Conservation (phyloP, 441 rosid species). For the Adansonia gregorii region DNA sequence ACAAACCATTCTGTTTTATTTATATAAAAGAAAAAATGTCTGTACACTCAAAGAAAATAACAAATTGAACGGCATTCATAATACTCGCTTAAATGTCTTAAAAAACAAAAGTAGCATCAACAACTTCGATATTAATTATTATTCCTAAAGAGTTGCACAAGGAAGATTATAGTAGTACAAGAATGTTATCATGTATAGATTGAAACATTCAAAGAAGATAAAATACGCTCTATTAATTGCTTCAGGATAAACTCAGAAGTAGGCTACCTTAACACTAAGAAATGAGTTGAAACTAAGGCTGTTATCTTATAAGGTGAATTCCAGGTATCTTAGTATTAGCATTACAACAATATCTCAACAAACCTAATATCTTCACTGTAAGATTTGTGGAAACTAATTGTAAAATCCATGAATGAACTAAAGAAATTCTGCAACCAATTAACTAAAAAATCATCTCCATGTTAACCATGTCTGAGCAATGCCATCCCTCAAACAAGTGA, state of each 20-base stretch:
- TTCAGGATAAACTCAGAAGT: neutral
- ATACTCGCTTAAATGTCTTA: neutral
- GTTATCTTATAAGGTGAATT: conserved; percentile 6
- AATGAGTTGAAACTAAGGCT: too few relatives aligned
- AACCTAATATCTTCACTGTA: neutral
- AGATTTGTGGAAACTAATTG: neutral
- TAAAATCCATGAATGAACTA: conserved; percentile 10
- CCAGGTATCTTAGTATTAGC: neutral
- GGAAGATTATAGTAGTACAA: neutral
- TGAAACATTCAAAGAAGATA: conserved; percentile 11
- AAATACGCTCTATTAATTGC: neutral
- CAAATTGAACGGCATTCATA: neutral
- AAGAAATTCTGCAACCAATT: neutral
- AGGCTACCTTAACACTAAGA: too few relatives aligned
- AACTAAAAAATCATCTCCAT: conserved; percentile 11
- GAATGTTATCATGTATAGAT: neutral
- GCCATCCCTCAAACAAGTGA: too few relatives aligned
- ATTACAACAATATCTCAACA: conserved; percentile 17
- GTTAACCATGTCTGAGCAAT: neutral
- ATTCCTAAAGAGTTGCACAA: neutral
- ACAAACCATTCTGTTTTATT: neutral
- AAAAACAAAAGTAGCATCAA: neutral
- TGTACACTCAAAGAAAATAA: neutral
- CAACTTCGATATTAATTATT: neutral
- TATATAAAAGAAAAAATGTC: neutral